phyloP scores from a whole-genome alignment of 306 rosid species.

The Pyrus bretschneideri region DNA sequence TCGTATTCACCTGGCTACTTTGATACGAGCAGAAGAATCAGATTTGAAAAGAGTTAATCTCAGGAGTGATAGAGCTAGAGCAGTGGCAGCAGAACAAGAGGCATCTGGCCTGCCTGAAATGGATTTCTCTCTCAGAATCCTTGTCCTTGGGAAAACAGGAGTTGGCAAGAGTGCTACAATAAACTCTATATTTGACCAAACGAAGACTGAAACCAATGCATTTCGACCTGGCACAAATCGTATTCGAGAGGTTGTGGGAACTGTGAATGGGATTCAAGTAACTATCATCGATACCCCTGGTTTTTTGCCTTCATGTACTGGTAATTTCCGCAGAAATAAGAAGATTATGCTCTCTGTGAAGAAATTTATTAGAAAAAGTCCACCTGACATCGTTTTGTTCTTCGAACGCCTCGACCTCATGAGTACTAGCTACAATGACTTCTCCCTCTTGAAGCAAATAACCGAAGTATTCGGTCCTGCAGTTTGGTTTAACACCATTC shows the following conservation, averaged over 20 bases:
- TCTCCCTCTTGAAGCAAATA: conserved; percentile 57
- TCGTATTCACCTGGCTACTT: conserved; percentile 85
- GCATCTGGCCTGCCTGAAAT: conserved; percentile 44
- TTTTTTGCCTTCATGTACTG: conserved; percentile 50
- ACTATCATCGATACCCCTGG: conserved; percentile 92
- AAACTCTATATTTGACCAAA: conserved; percentile 80
- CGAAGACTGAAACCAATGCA: conserved; percentile 67
- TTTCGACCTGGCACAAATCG: conserved; percentile 82
- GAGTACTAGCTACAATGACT: conserved; percentile 38
- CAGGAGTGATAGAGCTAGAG: conserved; percentile 40
- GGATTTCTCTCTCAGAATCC: conserved; percentile 77
- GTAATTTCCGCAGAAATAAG: conserved; percentile 69
- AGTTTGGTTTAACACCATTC: conserved; percentile 88
- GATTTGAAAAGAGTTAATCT: conserved; percentile 60
- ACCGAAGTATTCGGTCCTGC: conserved; percentile 82
- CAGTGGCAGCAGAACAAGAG: conserved; percentile 57
- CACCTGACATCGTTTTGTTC: conserved; percentile 89
- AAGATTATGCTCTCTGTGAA: conserved; percentile 67
- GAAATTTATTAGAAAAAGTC: conserved; percentile 70
- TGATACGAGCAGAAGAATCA: conserved; percentile 66
- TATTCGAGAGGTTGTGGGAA: conserved; percentile 76
- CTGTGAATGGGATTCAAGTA: conserved; percentile 58
- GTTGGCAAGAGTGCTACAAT: conserved; percentile 99
- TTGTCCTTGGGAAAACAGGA: conserved; percentile 87
- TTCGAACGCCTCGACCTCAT: conserved; percentile 81